Conservation (phyloP, 2,329 filamentous ascomycete species). For the Fusarium liriodendri region DNA sequence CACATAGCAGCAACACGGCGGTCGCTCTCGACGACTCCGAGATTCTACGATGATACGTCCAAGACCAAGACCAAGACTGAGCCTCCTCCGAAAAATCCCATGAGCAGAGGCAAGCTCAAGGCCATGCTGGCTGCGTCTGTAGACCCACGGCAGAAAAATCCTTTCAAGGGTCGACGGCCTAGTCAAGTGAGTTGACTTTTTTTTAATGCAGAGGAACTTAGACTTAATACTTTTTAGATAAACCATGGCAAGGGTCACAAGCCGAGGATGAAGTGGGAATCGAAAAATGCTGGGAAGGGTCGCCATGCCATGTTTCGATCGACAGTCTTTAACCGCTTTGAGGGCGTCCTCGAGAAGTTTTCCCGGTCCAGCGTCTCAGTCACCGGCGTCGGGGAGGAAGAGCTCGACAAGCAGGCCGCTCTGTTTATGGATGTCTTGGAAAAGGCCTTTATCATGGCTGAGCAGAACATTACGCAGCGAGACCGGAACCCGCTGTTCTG, state of each 20-base stretch:
- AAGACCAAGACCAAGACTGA: background rate
- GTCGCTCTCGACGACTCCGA: conserved; percentile 41
- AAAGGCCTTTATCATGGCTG: conserved; percentile 59
- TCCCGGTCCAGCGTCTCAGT: conserved; percentile 36
- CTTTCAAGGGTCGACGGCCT: conserved; percentile 26
- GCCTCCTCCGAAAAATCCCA: background rate
- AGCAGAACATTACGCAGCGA: conserved; percentile 50
- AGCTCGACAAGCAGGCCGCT: conserved; percentile 57
- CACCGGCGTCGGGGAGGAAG: conserved; percentile 48
- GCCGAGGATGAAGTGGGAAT: conserved; percentile 45
- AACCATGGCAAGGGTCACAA: conserved; percentile 50
- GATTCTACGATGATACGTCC: background rate
- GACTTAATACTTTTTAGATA: conserved; percentile 37
- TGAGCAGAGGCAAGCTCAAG: background rate
- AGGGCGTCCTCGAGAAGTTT: conserved; percentile 47
- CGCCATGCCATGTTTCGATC: conserved; percentile 49
- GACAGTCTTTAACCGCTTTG: conserved; percentile 51
- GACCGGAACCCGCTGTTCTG: conserved; percentile 66
- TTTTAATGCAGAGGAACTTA: background rate
- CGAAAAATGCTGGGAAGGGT: conserved; percentile 39
- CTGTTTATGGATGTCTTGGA: conserved; percentile 60
- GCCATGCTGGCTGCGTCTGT: background rate
- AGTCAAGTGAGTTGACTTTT: conserved; percentile 40
- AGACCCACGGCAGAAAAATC: background rate
- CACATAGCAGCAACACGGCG: conserved; percentile 36